These are phyloP conservation scores for Apiotrichum laibachii DNA, from an alignment of 1,284 basidiomycete species.

Conservation along the genomic window DNA sequence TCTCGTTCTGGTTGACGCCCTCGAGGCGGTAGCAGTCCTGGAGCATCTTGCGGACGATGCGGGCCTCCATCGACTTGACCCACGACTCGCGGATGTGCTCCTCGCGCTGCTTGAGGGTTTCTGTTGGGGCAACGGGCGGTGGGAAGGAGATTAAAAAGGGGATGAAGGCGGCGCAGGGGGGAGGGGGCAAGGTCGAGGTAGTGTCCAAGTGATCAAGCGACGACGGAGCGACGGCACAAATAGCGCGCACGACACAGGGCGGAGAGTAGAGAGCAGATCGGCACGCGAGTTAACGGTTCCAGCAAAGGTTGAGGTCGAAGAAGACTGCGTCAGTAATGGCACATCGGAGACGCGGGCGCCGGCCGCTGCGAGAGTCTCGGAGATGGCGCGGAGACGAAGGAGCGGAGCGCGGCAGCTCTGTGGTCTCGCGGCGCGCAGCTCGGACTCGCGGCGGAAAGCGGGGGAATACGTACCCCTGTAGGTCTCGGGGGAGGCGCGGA, in stretches of 20 bases:
- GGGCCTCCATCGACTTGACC: conserved; percentile 90
- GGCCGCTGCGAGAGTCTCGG: too few relatives aligned
- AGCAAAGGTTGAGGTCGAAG: too few relatives aligned
- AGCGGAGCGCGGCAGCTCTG: background rate
- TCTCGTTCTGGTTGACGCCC: conserved; percentile 87
- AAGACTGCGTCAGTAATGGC: too few relatives aligned
- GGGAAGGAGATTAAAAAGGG: too few relatives aligned
- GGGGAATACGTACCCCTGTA: conserved; percentile 1
- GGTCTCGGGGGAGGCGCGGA: background rate
- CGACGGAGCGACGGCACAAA: too few relatives aligned
- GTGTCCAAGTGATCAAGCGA: too few relatives aligned
- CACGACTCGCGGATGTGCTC: conserved; percentile 84
- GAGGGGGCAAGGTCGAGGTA: too few relatives aligned
- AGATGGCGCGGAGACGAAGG: background rate
- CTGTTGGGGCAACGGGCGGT: conserved; percentile 32
- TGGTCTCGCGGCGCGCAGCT: background rate
- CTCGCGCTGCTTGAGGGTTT: conserved; percentile 62
- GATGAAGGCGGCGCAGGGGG: too few relatives aligned
- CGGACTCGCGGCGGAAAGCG: background rate
- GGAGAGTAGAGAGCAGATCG: too few relatives aligned
- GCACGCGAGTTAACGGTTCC: too few relatives aligned
- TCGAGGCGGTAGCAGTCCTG: conserved; percentile 87
- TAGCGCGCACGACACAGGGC: too few relatives aligned
- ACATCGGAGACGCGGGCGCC: too few relatives aligned
- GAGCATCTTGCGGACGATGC: conserved; percentile 84